phyloP scores from a whole-genome alignment of 2,329 filamentous ascomycete species.

The Alternaria arborescens region DNA sequence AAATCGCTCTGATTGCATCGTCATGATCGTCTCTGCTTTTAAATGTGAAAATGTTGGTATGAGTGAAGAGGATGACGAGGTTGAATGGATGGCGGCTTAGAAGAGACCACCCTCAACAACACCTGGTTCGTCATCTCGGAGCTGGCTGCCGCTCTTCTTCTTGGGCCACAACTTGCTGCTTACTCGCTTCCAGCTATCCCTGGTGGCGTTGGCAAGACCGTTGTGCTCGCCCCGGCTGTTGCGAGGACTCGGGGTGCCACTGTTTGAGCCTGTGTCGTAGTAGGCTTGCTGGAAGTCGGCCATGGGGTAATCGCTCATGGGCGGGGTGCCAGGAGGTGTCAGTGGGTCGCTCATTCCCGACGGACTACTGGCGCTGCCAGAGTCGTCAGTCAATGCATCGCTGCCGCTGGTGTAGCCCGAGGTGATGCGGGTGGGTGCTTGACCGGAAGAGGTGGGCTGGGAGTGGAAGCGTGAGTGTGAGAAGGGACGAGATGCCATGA shows the following conservation, averaged over 20 bases:
- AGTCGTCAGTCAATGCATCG: conserved; percentile 68
- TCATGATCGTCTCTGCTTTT: conserved; percentile 43
- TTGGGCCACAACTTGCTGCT: conserved; percentile 54
- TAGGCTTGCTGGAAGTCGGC: conserved; percentile 48
- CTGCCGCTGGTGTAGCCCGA: conserved; percentile 54
- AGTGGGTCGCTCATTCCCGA: conserved; percentile 68
- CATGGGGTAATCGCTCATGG: conserved; percentile 65
- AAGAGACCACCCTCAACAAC: conserved; percentile 49
- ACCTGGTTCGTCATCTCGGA: conserved; percentile 48
- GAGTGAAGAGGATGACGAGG: not conserved
- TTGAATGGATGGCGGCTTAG: conserved; percentile 18
- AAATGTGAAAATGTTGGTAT: conserved; percentile 15
- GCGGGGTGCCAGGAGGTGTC: conserved; percentile 80
- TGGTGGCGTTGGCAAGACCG: conserved; percentile 46
- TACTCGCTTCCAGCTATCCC: conserved; percentile 52
- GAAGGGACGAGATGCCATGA: conserved; percentile 49
- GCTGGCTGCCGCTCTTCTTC: conserved; percentile 49
- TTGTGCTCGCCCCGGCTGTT: conserved; percentile 50
- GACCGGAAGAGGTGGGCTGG: conserved; percentile 46
- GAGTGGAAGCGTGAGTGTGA: conserved; percentile 50
- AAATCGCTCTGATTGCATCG: conserved; percentile 43
- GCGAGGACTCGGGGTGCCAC: conserved; percentile 50
- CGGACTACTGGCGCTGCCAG: conserved; percentile 59
- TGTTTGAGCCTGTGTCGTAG: conserved; percentile 43
- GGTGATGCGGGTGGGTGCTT: conserved; percentile 35